Evolutionary conservation across 129 eudicot species (phyloP).

Genomic region (Tanacetum coccineum): DNA sequence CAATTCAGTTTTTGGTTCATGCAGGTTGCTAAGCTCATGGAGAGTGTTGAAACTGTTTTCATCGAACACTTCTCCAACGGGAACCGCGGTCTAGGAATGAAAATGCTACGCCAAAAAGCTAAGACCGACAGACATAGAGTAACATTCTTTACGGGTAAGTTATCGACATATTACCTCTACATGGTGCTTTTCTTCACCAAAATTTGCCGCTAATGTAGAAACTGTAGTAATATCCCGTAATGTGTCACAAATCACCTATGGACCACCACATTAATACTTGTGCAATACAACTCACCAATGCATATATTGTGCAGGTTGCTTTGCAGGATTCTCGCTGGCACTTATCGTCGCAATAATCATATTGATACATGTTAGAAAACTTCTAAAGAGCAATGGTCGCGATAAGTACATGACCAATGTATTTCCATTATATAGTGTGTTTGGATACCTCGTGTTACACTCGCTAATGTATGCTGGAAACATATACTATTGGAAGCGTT

Average conservation of each 20-base stretch:
- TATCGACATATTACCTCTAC: background rate
- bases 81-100: slow-evolving; percentile 51
- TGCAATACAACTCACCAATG: background rate
- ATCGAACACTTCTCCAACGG: slow-evolving; percentile 54
- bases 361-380: slow-evolving; percentile 37
- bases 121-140: slow-evolving; percentile 47
- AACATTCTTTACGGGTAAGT: slow-evolving; percentile 47
- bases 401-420: slow-evolving; percentile 55
- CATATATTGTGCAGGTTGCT: slow-evolving; percentile 42
- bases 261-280: background rate
- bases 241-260: no score
- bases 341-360: slow-evolving; percentile 44
- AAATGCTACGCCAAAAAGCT: slow-evolving; percentile 31
- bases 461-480: slow-evolving; percentile 40
- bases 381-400: slow-evolving; percentile 44
- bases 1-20: background rate
- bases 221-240: background rate
- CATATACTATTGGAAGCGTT: slow-evolving; percentile 50
- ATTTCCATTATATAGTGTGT: slow-evolving; percentile 67
- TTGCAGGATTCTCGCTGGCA: slow-evolving; percentile 58
- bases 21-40: slow-evolving; percentile 44
- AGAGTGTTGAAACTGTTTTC: slow-evolving; percentile 46
- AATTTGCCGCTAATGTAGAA: background rate
- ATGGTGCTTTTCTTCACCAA: background rate
- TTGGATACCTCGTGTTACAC: slow-evolving; percentile 49